phyloP scores from a whole-genome alignment of 306 rosid species.

The Vigna mungo region DNA sequence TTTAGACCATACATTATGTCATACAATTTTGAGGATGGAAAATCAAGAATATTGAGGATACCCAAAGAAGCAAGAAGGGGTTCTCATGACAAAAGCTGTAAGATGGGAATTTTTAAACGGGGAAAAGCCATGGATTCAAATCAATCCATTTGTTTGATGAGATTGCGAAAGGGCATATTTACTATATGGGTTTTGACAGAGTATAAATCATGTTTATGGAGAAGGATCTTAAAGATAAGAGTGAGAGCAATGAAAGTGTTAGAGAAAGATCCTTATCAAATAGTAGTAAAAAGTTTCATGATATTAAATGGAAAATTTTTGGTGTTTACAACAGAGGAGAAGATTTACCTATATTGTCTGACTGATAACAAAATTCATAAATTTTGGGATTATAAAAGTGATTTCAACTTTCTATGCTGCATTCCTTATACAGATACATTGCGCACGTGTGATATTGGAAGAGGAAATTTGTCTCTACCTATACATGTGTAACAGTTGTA shows the following conservation, averaged over 20 bases:
- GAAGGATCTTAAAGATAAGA: neutral
- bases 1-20: neutral
- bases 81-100: neutral
- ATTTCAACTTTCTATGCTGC: neutral
- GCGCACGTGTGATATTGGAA: no score
- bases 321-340: neutral
- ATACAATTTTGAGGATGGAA: neutral
- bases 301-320: neutral
- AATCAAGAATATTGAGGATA: neutral
- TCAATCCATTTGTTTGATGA: neutral
- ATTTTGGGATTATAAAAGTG: neutral
- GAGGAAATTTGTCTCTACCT: no score
- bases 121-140: neutral
- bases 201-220: neutral
- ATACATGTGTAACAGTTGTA: no score
- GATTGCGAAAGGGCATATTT: neutral
- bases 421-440: no score
- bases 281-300: neutral
- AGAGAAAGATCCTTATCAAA: neutral
- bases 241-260: neutral
- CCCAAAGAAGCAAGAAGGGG: neutral
- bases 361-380: neutral
- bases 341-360: neutral
- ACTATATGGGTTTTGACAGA: neutral
- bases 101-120: neutral